Evolutionary conservation across 495 filamentous ascomycete genomes (phyloP).

Genomic region (Aspergillus avenaceus): DNA sequence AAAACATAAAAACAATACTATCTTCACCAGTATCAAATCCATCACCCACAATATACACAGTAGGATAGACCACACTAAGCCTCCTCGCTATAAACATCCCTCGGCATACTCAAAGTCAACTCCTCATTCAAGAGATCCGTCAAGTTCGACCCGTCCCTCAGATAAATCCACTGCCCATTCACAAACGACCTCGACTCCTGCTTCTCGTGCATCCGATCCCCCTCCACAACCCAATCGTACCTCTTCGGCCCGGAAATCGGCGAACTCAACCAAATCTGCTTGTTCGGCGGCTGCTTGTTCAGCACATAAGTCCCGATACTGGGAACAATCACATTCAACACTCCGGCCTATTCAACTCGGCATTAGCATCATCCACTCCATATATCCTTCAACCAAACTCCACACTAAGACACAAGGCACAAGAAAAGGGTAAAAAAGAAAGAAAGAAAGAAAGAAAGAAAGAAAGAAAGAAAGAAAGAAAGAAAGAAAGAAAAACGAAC

Average conservation of each 20-base stretch:
- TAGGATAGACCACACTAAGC: slow-evolving; percentile 10
- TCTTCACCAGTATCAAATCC: no score
- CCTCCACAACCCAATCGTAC: slow-evolving; percentile 75
- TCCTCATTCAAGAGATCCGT: slow-evolving; percentile 66
- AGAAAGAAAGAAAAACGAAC: slow-evolving; percentile 25
- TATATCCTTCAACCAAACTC: no score
- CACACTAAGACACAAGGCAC: no score
- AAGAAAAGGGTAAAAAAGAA: background rate
- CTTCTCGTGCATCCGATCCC: slow-evolving; percentile 70
- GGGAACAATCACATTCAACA: slow-evolving; percentile 68
- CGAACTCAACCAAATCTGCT: slow-evolving; percentile 95
- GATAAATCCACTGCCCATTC: slow-evolving; percentile 73
- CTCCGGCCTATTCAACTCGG: slow-evolving; percentile 64
- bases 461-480: background rate
- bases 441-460: background rate
- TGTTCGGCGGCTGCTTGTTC: slow-evolving; percentile 97
- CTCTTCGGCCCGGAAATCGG: slow-evolving; percentile 89
- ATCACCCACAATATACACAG: background rate
- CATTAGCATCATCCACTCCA: no score
- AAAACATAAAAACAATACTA: no score
- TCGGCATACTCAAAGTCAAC: slow-evolving; percentile 43
- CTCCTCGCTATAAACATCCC: slow-evolving; percentile 36
- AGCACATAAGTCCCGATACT: slow-evolving; percentile 77
- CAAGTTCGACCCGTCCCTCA: slow-evolving; percentile 73
- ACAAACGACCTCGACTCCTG: slow-evolving; percentile 56